Evolutionary conservation across 1,284 basidiomycete genomes (phyloP).

Genomic region (Ceratobasidium sp.): DNA sequence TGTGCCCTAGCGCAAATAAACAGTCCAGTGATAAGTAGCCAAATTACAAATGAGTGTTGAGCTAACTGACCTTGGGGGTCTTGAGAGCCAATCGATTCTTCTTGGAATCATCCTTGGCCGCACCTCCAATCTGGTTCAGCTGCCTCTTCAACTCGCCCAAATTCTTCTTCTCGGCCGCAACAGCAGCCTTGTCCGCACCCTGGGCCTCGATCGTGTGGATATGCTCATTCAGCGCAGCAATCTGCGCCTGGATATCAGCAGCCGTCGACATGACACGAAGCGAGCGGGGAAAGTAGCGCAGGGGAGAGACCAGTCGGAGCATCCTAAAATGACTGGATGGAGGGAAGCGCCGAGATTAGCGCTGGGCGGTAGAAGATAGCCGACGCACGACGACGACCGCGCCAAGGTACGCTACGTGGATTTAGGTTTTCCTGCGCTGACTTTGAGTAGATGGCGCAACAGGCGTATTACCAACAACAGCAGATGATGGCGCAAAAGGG

Average conservation of each 20-base stretch:
- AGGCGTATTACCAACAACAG: constrained; percentile 33
- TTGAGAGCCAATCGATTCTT: constrained; percentile 74
- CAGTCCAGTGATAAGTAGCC: constrained; percentile 22
- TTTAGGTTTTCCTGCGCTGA: neutral
- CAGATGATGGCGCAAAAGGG: constrained; percentile 43
- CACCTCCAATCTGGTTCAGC: constrained; percentile 47
- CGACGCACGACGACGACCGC: neutral
- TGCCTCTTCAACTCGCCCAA: constrained; percentile 71
- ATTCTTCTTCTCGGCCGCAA: constrained; percentile 72
- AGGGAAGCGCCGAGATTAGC: neutral
- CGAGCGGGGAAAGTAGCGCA: neutral
- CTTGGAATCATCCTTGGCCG: constrained; percentile 58
- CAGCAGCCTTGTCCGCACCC: constrained; percentile 55
- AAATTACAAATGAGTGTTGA: constrained; percentile 4
- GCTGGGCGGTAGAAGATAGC: neutral
- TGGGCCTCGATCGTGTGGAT: constrained; percentile 62
- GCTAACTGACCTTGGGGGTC: constrained; percentile 72
- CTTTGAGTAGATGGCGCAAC: constrained; percentile 14
- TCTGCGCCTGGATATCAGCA: constrained; percentile 28
- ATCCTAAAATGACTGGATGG: constrained; percentile 7
- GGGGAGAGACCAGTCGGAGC: neutral
- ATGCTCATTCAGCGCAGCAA: constrained; percentile 33
- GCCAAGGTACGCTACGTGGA: neutral
- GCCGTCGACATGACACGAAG: constrained; percentile 15
- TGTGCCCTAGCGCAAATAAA: constrained; percentile 73